Evolutionary conservation across 495 filamentous ascomycete species (phyloP).

Genomic region (Immersiella caudata): DNA sequence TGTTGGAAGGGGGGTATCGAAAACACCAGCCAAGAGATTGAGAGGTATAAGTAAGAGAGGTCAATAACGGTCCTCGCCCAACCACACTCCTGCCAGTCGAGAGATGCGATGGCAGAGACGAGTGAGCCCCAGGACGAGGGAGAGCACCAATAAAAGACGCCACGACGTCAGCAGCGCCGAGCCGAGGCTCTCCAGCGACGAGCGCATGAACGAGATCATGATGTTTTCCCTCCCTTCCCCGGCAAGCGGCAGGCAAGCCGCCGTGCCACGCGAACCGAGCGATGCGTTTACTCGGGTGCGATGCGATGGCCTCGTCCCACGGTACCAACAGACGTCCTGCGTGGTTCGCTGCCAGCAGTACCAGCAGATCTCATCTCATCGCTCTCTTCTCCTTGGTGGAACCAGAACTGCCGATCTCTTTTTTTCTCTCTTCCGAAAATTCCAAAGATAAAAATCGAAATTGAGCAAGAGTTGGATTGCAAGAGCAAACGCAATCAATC

Average conservation of each 20-base stretch:
- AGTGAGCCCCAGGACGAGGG: conserved; percentile 13
- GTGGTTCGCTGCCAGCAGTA: background rate
- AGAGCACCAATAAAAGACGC: conserved; percentile 8
- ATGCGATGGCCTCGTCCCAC: background rate
- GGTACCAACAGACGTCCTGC: background rate
- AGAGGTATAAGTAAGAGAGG: too few species aligned
- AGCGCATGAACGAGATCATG: conserved; percentile 28
- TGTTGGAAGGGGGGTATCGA: too few species aligned
- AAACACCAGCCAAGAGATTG: too few species aligned
- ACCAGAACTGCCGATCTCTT: background rate
- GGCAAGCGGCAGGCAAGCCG: background rate
- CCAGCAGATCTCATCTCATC: background rate
- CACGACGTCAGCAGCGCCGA: background rate
- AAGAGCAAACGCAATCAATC: background rate
- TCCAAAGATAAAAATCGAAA: background rate
- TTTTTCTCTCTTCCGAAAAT: background rate
- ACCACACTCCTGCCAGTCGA: conserved; percentile 19
- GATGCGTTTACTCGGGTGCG: background rate
- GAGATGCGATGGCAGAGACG: conserved; percentile 18
- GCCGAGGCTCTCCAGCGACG: background rate
- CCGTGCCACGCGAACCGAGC: background rate
- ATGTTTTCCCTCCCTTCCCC: background rate
- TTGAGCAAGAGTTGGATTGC: background rate
- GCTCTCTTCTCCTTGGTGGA: background rate
- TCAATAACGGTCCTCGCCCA: conserved; percentile 17